A percentile compares a stretch with the other conserved stretches of the same genome.
These are phyloP conservation scores for Nothophoma quercina DNA, from an alignment of 2,329 filamentous ascomycete genomes.

Conservation along the genomic window DNA sequence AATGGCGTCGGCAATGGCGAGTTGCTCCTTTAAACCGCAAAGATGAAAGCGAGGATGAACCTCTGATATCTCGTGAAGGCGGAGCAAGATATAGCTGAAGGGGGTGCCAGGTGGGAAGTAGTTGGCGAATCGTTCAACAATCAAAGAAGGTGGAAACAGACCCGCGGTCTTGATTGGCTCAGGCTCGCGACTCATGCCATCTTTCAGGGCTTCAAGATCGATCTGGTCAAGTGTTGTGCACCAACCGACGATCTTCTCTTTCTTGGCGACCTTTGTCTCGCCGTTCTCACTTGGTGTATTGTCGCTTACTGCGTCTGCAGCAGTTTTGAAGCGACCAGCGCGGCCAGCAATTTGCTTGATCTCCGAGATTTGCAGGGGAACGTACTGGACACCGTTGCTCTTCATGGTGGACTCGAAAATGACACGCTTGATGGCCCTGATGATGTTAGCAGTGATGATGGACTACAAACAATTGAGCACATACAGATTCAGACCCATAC, in stretches of 20 bases:
- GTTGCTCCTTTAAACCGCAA: conserved; percentile 67
- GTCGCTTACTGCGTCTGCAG: conserved; percentile 60
- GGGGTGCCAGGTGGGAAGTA: conserved; percentile 85
- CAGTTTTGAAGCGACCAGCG: conserved; percentile 84
- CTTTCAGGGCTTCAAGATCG: conserved; percentile 70
- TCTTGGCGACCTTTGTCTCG: conserved; percentile 7
- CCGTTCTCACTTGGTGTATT: conserved; percentile 13
- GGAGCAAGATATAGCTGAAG: conserved; percentile 81
- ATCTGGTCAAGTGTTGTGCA: conserved; percentile 79
- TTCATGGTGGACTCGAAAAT: conserved; percentile 84
- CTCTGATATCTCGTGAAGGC: conserved; percentile 73
- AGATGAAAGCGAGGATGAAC: conserved; percentile 74
- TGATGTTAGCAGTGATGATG: neutral
- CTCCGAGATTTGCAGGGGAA: conserved; percentile 73
- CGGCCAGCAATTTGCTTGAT: conserved; percentile 95
- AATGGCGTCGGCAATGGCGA: conserved; percentile 76
- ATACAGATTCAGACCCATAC: conserved; percentile 94
- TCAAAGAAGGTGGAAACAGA: conserved; percentile 73
- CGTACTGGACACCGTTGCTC: conserved; percentile 66
- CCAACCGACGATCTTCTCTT: conserved; percentile 63
- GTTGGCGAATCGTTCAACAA: conserved; percentile 77
- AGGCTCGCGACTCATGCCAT: conserved; percentile 70
- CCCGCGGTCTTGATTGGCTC: conserved; percentile 74
- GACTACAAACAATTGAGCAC: conserved; percentile 25
- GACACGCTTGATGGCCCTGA: conserved; percentile 81